A percentile compares a stretch with the other conserved stretches of the same genome.
Conservation (phyloP, 192 early-diverging fungal species). For the Jimgerdemannia lactiflua region DNA sequence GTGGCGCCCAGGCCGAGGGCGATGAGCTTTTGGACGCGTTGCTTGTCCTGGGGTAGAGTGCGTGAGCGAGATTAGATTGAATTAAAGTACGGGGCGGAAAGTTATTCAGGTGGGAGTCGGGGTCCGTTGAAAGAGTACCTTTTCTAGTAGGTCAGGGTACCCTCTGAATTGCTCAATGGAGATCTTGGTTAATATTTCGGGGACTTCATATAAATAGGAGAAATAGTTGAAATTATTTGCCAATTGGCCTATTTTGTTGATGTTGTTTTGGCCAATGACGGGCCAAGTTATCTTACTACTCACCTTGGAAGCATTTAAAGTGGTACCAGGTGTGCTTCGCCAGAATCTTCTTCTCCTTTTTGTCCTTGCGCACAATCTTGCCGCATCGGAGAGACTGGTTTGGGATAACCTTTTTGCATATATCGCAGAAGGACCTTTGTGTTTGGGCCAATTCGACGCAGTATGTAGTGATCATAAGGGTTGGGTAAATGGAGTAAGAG, state of each 20-base stretch:
- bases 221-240: slow-evolving; percentile 3
- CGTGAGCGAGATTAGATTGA: background rate
- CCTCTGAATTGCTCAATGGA: slow-evolving; percentile 45
- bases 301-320: slow-evolving; percentile 43
- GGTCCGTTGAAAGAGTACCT: slow-evolving; percentile 20
- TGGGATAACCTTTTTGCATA: slow-evolving; percentile 43
- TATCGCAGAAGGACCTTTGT: slow-evolving; percentile 36
- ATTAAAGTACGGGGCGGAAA: background rate
- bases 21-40: background rate
- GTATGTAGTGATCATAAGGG: background rate
- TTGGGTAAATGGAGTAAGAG: no score
- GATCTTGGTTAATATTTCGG: slow-evolving; percentile 40
- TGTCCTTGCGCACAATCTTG: slow-evolving; percentile 35
- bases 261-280: no score
- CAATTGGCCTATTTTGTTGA: no score
- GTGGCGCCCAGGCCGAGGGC: background rate
- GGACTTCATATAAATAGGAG: slow-evolving; percentile 23
- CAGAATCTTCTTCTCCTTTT: slow-evolving; percentile 49
- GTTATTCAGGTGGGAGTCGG: background rate
- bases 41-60: background rate
- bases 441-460: slow-evolving; percentile 40
- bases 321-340: slow-evolving; percentile 49
- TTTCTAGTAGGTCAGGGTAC: slow-evolving; percentile 35
- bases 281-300: background rate
- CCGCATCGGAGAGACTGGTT: slow-evolving; percentile 44